Conservation (phyloP, 2,329 filamentous ascomycete genomes). For the Aspergillus caelatus region DNA sequence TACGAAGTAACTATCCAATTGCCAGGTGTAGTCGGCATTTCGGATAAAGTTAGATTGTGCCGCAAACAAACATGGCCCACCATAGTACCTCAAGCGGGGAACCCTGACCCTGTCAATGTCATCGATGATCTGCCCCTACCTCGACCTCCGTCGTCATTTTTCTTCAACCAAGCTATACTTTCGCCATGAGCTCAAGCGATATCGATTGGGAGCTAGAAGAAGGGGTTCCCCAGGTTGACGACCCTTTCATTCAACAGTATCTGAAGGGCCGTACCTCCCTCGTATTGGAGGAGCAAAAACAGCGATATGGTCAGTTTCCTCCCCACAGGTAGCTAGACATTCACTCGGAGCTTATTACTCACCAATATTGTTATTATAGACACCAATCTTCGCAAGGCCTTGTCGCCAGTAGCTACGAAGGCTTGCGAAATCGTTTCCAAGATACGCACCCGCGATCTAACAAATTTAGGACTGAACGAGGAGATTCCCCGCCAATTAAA, state of each 20-base stretch:
- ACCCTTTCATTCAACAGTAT: slow-evolving; percentile 83
- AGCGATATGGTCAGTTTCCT: slow-evolving; percentile 69
- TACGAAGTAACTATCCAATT: neutral
- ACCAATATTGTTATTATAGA: slow-evolving; percentile 22
- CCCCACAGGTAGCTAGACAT: neutral
- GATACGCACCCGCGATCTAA: slow-evolving; percentile 77
- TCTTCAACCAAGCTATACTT: neutral
- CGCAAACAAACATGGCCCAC: slow-evolving; percentile 6
- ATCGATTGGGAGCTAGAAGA: slow-evolving; percentile 42
- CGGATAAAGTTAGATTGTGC: neutral
- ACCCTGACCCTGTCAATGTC: neutral
- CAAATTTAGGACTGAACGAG: slow-evolving; percentile 79
- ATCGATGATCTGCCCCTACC: neutral
- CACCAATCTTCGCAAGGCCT: slow-evolving; percentile 44
- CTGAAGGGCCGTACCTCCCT: slow-evolving; percentile 73
- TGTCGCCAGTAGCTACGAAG: slow-evolving; percentile 76
- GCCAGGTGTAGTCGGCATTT: neutral
- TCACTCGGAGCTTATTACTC: slow-evolving; percentile 14
- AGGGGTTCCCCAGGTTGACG: slow-evolving; percentile 54
- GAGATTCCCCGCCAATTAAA: slow-evolving; percentile 63
- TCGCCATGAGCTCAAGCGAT: slow-evolving; percentile 5
- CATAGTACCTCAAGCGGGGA: neutral
- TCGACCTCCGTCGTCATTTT: neutral
- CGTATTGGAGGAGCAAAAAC: slow-evolving; percentile 77
- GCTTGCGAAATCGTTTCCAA: slow-evolving; percentile 79